Evolutionary conservation across 2,329 filamentous ascomycete genomes (phyloP), one percentile per base, ranked within the genome.

Genomic region (Trematosphaeria pertusa): DNA sequence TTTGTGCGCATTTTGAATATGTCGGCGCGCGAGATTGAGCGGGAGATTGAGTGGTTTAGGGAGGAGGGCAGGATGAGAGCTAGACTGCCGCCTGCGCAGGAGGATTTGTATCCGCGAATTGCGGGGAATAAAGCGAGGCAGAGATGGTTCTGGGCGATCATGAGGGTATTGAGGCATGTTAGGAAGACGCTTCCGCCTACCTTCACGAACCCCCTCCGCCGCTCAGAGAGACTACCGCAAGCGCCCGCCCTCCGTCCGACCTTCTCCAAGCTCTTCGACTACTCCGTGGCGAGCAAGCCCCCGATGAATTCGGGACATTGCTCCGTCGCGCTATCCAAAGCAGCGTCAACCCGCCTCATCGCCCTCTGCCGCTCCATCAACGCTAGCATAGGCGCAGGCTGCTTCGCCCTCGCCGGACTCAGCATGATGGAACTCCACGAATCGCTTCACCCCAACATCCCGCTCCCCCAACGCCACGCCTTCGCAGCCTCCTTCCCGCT

Each of bases 121-220:
- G 34, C 58, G 1, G 74, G 74, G 22, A 73, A 53, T 17, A 43
- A 43, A 28, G 75, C 75, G 1, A 58, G 72, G 15, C 66, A 72
- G 56, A 64, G 75, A 37, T 79, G 76, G 76, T 77, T 75, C 54
- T 79, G 77, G 77, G 68, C 71, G 5, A 67, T 79, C 6, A 68
- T 74, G 7, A 63, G 75, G 15, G 69, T 78, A 6, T 64, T 78
- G 12, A 60, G 76, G 5, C 73, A 78, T 43, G 68, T 77, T 1
- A 58, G 71, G 5, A 73, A 63, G 35, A 65, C 70, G 1, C 60
- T 73, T 1, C 70, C 72, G 10, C 62, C 61, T 6, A 73, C 72
- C 1, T 76, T 79, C 44, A 20, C 58, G 2, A 78, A 78, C 44
- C 77, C 77, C 0, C 58, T 78, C 4, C 57, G 59, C 12, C 59